phyloP scores from a whole-genome alignment of 148 eudicot species.

The Nepenthes gracilis region DNA sequence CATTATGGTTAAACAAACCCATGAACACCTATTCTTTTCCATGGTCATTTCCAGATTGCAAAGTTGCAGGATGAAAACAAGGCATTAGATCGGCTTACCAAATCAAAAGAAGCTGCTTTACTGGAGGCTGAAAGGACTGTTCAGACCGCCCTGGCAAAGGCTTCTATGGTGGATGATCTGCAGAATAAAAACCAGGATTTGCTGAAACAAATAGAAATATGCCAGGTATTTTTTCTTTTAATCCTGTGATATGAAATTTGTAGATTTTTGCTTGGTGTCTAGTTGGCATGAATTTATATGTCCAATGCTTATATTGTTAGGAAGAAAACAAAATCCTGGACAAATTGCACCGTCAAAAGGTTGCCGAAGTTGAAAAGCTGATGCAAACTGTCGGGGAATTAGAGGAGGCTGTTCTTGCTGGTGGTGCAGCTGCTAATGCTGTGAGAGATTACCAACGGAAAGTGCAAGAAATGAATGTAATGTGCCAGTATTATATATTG shows the following conservation, averaged over 20 bases:
- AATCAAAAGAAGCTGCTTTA: constrained; percentile 78
- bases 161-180: constrained; percentile 83
- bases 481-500: not conserved
- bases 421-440: constrained; percentile 83
- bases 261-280: not conserved
- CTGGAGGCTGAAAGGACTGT: constrained; percentile 76
- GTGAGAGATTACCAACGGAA: constrained; percentile 74
- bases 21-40: not conserved
- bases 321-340: constrained; percentile 78
- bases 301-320: constrained; percentile 15
- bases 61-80: constrained; percentile 77
- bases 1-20: not conserved
- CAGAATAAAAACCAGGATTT: constrained; percentile 79
- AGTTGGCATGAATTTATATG: not conserved
- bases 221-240: constrained; percentile 36
- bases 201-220: constrained; percentile 78
- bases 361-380: constrained; percentile 74
- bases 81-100: constrained; percentile 65
- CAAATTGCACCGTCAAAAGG: constrained; percentile 69
- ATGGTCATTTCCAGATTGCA: constrained; percentile 38
- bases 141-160: constrained; percentile 64
- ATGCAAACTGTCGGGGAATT: constrained; percentile 67
- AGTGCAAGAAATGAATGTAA: constrained; percentile 84
- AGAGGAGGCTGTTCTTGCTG: constrained; percentile 84
- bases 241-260: not conserved